Evolutionary conservation across 495 filamentous ascomycete species (phyloP), one percentile per base, ranked within the genome.

Genomic region (Penicillium canescens): DNA sequence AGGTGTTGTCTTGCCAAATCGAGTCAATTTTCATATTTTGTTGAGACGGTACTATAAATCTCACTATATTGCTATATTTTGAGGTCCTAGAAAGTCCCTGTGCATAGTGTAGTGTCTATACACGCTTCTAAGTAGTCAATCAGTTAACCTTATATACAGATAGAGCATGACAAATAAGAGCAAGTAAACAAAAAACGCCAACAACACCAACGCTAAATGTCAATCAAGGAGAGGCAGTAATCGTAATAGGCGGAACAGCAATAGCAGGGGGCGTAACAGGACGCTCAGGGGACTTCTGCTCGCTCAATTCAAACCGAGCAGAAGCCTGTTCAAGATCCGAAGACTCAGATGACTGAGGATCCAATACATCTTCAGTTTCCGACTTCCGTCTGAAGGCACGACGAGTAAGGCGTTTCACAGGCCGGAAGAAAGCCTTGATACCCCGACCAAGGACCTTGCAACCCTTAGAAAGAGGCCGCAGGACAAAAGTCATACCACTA

Each of bases 201-300:
- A 51, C 34, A 42, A 51, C 49, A 28, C 37, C 14, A 43, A 43
- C 49, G 49, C 49, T 51, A 39, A 42, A 50, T 18, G 50, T 42
- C 23, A 44, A 46, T 35, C 31, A 62, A 54, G 55, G 67, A 46
- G 71, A 71, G 14, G 49, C 62, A 28, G 71, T 74, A 42, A 74
- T 69, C 4, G 67, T 71, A 28, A 74, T 74, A 0, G 71, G 70
- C 35, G 71, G 71, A 10, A 72, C 69, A 13, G 57, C 46, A 16
- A 67, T 54, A 16, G 57, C 36, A 6, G 57, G 42, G 37, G 63
- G 58, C 4, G 67, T 60, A 21, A 24, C 23, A 16, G 61, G 58
- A 9, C 56, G 56, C 41, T 66, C 62, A 21, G 58, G 59, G 23
- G 45, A 57, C 9, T 56, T 59, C 39, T 57, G 16, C 9, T 51